phyloP scores from a whole-genome alignment of 148 eudicot genomes.

The Bassia scoparia region DNA sequence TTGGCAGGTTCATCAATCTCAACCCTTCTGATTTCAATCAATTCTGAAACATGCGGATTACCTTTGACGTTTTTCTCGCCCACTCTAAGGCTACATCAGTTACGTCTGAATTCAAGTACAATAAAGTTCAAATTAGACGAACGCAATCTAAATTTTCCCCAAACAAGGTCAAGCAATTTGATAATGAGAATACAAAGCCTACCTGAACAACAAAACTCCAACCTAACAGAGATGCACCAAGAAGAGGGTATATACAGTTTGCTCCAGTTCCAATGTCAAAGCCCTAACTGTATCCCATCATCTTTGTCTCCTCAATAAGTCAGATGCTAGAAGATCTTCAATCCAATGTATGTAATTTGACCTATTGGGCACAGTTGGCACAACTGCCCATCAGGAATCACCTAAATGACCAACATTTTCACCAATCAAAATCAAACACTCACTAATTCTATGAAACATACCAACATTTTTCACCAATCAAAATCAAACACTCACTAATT shows the following conservation, averaged over 20 bases:
- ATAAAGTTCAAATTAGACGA: slow-evolving; percentile 10
- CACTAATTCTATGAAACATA: not conserved
- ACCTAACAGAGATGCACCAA: slow-evolving; percentile 83
- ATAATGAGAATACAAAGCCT: not conserved
- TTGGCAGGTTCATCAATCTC: slow-evolving; percentile 16
- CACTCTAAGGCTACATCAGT: slow-evolving; percentile 88
- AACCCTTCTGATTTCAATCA: slow-evolving; percentile 77
- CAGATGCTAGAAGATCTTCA: slow-evolving; percentile 80
- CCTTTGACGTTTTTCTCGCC: slow-evolving; percentile 72
- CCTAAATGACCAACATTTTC: slow-evolving; percentile 39
- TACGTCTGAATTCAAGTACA: slow-evolving; percentile 49
- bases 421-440: not conserved
- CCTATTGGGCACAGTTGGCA: slow-evolving; percentile 97
- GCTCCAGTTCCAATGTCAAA: slow-evolving; percentile 97
- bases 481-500: not conserved
- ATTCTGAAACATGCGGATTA: slow-evolving; percentile 66
- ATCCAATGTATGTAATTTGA: slow-evolving; percentile 95
- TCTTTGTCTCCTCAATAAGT: slow-evolving; percentile 41
- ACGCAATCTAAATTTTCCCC: not conserved
- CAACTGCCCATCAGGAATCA: slow-evolving; percentile 98
- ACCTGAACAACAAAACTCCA: slow-evolving; percentile 97
- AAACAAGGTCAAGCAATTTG: not conserved
- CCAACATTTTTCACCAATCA: not conserved
- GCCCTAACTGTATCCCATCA: slow-evolving; percentile 51
- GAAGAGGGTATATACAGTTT: slow-evolving; percentile 94